Percentiles rank a stretch among this genome's conserved stretches.
phyloP scores from a whole-genome alignment of 202 grass and related monocot species.

The Hordeum pubiflorum region DNA sequence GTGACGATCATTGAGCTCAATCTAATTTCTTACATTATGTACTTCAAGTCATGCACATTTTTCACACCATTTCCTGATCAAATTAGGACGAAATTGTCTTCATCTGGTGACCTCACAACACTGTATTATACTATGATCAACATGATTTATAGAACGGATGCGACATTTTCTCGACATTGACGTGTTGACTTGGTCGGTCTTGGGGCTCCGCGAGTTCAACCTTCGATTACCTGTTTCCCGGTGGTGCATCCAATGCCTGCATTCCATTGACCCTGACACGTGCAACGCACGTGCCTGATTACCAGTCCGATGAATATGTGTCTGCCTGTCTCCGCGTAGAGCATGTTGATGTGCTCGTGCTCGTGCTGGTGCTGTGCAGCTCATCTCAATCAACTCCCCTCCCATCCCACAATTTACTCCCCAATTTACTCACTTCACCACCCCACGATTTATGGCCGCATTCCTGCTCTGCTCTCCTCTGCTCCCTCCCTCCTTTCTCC shows the following conservation, averaged over 20 bases:
- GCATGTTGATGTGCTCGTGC: neutral
- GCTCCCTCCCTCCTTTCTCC: neutral
- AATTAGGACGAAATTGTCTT: too few relatives aligned
- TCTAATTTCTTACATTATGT: too few relatives aligned
- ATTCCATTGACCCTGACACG: neutral
- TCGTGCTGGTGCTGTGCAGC: neutral
- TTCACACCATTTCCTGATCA: too few relatives aligned
- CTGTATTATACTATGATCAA: too few relatives aligned
- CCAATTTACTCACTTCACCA: constrained; percentile 30
- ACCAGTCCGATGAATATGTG: neutral
- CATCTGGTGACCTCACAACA: too few relatives aligned
- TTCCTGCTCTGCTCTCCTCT: neutral
- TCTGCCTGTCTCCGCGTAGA: neutral
- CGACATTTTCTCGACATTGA: neutral
- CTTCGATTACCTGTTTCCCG: too few relatives aligned
- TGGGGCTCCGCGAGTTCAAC: too few relatives aligned
- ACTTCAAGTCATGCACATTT: too few relatives aligned
- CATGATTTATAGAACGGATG: too few relatives aligned
- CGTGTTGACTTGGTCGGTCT: neutral
- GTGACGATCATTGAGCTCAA: too few relatives aligned
- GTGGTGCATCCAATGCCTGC: too few relatives aligned
- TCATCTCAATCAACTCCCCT: neutral
- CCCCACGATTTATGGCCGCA: constrained; percentile 30
- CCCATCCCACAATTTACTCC: constrained; percentile 35
- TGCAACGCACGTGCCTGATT: neutral